Base-by-base conservation (phyloP, 352 stramenopile species). In the Phytophthora macrochlamydospora region DNA sequence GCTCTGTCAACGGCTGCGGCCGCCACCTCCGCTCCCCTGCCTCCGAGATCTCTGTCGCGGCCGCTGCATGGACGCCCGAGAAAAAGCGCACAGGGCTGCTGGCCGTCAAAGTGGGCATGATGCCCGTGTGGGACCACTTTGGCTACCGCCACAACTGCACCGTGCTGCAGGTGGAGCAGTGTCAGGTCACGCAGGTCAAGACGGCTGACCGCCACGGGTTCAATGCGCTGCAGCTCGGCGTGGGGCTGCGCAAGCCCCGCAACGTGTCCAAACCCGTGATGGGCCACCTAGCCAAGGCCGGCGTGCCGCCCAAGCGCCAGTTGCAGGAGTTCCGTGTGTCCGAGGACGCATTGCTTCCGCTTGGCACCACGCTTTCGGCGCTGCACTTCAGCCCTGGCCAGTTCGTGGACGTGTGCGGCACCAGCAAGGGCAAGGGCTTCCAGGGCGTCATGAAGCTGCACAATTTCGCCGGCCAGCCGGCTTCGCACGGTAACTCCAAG, bases 61-160 rank as follows among this genome's bases (percentile, higher is more conserved):
- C 33, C 31, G 81, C 79, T 51, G 73, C 75, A 14, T 94, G 84
- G 86, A 75, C 75, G 51, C 77, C 78, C 9, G 86, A 93, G 69
- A 93, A 95, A 68, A 94, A 94, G 76, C 87, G 92, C 65, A 94
- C 89, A 58, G 92, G 92, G 4, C 69, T 97, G 53, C 67, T 98
- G 46, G 93, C 92, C 46, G 81, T 99, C 68, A 99, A 99, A 82
- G 84, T 99, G 40, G 98, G 98, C n/a, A 99, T 99, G 95, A 97
- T 99, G 81, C 93, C 94, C 12, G 81, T 99, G 35, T 99, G 97
- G 92, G 98, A 99, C 83, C 85, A 95, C 62, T 99, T 96, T 85
- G 98, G 98, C 4, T 92, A 97, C 63, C 85, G 96, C 31, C 93
- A 99, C 84, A 89, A 98, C n/a, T 98, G 95, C 71, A 99, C 98